Base-by-base conservation (phyloP, 768 basidiomycete species). In the Boletus reticulatus region DNA sequence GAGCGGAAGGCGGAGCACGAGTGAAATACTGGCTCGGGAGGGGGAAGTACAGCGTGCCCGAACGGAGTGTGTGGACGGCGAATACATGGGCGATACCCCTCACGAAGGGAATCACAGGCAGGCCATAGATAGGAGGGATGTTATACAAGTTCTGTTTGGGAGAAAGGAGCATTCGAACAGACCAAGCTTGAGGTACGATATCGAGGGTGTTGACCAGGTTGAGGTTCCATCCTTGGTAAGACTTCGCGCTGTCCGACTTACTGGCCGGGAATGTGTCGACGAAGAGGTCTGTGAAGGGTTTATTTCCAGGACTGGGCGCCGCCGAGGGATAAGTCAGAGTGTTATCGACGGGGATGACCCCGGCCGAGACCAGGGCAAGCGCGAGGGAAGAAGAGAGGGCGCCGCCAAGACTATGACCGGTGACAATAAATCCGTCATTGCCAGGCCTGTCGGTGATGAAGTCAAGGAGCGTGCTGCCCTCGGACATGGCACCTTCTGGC, bases 321-420 rank as follows among this genome's bases (percentile, higher is more conserved):
- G 56, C 63, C 20, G 20, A 4, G 7, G 43, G 45, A 29, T 64
- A 64, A 2, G 51, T 52, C 4, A 64, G 22, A 7, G 48, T 44
- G 10, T 61, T 92, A 95, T 70, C 27, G 2, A 12, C 45, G 16
- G 43, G 20, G 24, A 58, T n/a, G 16, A 16, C 14, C 10, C 37
- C n/a, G 11, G 59, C 31, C 2, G 4, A 1, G 5, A 58, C 54
- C 0, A 64, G 46, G 17, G 59, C 29, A n/a, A 65, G 53, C 1
- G 63, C 57, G 14, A 62, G 31, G 31, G 57, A 52, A 19, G 63
- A 39, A 20, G 56, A 50, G 36, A 64, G 53, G 1, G 51, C 36
- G 8, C 53, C 56, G 5, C 56, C 59, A 27, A 64, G 59, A 50
- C 53, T 56, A 29, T 55, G 50, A 3, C 63, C 63, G 0, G 60